Conservation (phyloP, 768 basidiomycete genomes). For the Tulasnella sp. region DNA sequence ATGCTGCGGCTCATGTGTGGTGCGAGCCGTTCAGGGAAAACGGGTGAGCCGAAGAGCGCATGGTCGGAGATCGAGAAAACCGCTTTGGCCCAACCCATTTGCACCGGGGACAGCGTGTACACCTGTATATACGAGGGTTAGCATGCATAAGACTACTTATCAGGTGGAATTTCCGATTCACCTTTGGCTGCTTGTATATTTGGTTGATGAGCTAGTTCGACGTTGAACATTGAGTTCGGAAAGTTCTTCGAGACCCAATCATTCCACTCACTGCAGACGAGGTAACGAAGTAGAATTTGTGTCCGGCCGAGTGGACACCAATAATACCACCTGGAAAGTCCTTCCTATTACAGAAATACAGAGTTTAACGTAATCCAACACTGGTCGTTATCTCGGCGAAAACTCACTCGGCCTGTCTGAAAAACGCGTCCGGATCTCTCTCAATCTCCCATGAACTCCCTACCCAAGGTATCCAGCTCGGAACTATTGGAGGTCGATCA, state of each 20-base stretch:
- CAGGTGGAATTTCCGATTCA: neutral
- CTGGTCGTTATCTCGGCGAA: neutral
- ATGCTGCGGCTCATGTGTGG: slow-evolving; percentile 23
- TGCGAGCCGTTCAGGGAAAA: slow-evolving; percentile 20
- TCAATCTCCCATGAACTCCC: slow-evolving; percentile 23
- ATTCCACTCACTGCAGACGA: neutral
- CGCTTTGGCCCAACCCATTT: slow-evolving; percentile 22
- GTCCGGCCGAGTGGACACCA: slow-evolving; percentile 19
- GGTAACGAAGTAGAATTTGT: slow-evolving; percentile 29
- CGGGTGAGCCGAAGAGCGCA: slow-evolving; percentile 27
- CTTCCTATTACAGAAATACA: slow-evolving; percentile 5
- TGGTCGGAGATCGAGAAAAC: slow-evolving; percentile 29
- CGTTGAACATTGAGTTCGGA: neutral
- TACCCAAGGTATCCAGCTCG: slow-evolving; percentile 31
- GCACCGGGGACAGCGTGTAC: slow-evolving; percentile 14
- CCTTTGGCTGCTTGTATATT: slow-evolving; percentile 33
- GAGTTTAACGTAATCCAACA: neutral
- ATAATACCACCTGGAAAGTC: slow-evolving; percentile 29
- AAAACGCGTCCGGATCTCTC: slow-evolving; percentile 25
- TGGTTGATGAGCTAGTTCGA: slow-evolving; percentile 25
- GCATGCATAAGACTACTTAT: neutral
- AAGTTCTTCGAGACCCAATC: neutral
- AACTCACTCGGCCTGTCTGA: slow-evolving; percentile 29
- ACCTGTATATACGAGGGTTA: neutral
- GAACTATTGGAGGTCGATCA: slow-evolving; percentile 15